Evolutionary conservation across 2,329 filamentous ascomycete genomes (phyloP).

Genomic region (Colletotrichum gloeosporioides): DNA sequence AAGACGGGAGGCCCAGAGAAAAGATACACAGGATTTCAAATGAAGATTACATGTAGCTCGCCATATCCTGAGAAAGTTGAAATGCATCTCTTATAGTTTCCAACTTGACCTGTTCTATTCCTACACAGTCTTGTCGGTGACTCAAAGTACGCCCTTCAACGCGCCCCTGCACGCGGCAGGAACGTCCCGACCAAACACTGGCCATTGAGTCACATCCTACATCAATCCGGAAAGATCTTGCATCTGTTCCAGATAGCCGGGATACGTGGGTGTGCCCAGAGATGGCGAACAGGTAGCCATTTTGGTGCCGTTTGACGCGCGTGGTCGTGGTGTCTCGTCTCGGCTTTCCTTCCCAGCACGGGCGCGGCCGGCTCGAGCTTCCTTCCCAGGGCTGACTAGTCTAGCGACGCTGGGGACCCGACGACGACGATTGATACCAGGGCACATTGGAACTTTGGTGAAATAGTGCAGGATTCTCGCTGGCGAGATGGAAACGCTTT

Average conservation of each 20-base stretch:
- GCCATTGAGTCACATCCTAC: neutral
- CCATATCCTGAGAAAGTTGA: neutral
- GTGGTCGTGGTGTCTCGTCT: neutral
- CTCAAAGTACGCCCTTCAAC: neutral
- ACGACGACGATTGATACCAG: neutral
- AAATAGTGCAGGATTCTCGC: neutral
- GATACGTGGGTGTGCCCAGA: neutral
- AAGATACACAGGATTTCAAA: neutral
- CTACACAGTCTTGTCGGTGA: neutral
- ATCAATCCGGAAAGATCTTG: fast-evolving
- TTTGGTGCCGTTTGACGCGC: neutral
- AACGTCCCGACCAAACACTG: fast-evolving
- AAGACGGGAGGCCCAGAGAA: neutral
- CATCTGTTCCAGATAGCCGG: neutral
- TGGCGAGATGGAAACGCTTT: too few species aligned
- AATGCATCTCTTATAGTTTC: neutral
- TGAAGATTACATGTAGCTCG: neutral
- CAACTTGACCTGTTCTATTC: neutral
- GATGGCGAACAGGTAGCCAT: neutral
- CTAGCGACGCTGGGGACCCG: neutral
- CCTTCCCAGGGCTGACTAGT: neutral
- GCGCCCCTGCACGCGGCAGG: neutral
- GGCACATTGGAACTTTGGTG: neutral
- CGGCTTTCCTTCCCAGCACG: neutral
- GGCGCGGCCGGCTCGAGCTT: neutral